These are phyloP conservation scores for Circinella umbellata DNA, from an alignment of 371 early-diverging fungal species.

Conservation along the genomic window DNA sequence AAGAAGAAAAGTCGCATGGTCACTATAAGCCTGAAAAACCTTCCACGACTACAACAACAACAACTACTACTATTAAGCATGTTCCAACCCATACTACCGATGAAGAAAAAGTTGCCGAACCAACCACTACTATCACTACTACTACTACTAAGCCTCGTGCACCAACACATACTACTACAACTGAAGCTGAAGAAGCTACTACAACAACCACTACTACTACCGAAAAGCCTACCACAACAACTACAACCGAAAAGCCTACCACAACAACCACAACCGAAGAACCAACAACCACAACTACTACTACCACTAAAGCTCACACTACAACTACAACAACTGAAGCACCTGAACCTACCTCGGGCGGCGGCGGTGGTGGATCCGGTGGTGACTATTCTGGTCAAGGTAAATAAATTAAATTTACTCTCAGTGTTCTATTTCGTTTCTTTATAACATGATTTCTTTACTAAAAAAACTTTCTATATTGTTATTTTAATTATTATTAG, in stretches of 20 bases:
- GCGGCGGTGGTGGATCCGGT: background rate
- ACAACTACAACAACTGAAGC: background rate
- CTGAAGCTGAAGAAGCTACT: constrained; percentile 30
- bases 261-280: background rate
- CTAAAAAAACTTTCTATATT: too few relatives aligned
- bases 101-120: constrained; percentile 21
- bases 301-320: background rate
- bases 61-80: constrained; percentile 31
- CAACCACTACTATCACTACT: constrained; percentile 25
- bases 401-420: constrained; percentile 3
- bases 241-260: background rate
- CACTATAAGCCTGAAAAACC: background rate
- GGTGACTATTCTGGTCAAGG: constrained; percentile 16
- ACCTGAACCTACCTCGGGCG: background rate
- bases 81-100: too few relatives aligned
- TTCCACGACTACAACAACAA: constrained; percentile 22
- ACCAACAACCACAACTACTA: background rate
- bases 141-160: background rate
- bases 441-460: too few relatives aligned
- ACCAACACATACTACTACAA: background rate
- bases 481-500: background rate
- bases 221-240: background rate
- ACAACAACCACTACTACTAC: background rate
- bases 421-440: too few relatives aligned
- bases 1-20: background rate